phyloP scores from a whole-genome alignment of 2,329 filamentous ascomycete species.

The Exophiala lecanii-corni region DNA sequence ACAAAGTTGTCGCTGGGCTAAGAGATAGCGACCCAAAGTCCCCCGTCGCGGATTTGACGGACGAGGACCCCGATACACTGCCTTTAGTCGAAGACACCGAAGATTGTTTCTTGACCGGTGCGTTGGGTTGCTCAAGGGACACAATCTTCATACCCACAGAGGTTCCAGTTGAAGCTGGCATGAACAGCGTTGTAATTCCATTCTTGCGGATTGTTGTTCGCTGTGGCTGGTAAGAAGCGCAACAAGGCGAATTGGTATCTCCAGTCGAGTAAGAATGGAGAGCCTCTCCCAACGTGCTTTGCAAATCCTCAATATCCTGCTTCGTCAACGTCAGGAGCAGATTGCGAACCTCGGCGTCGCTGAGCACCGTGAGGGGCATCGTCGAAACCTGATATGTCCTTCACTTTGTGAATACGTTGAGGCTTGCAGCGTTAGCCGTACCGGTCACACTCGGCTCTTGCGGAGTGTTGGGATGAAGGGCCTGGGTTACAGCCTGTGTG shows the following conservation, averaged over 20 bases:
- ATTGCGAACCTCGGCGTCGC: conserved; percentile 51
- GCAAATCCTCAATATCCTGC: conserved; percentile 55
- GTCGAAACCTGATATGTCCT: no score
- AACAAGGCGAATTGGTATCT: conserved; percentile 55
- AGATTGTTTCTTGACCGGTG: conserved; percentile 13
- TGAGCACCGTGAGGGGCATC: conserved; percentile 59
- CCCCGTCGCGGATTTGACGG: conserved; percentile 34
- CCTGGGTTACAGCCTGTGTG: no score
- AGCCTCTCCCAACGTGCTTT: conserved; percentile 55
- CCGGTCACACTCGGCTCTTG: no score
- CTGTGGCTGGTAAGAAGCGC: conserved; percentile 57
- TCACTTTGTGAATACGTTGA: no score
- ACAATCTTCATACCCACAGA: conserved; percentile 63
- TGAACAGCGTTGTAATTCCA: conserved; percentile 61
- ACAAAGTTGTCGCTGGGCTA: conserved; percentile 23
- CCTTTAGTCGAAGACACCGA: conserved; percentile 8
- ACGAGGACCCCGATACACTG: conserved; percentile 21
- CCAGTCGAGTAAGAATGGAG: conserved; percentile 63
- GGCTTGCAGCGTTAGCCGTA: no score
- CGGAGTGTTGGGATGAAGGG: no score
- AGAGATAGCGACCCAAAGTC: conserved; percentile 32
- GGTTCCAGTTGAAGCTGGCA: conserved; percentile 59
- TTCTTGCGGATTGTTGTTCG: conserved; percentile 57
- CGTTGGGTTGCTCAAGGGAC: conserved; percentile 42
- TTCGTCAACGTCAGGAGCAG: conserved; percentile 53